A percentile compares a stretch with the other conserved stretches of the same genome.
Conservation (phyloP, 352 stramenopile species). For the Globisporangium spinosum region DNA sequence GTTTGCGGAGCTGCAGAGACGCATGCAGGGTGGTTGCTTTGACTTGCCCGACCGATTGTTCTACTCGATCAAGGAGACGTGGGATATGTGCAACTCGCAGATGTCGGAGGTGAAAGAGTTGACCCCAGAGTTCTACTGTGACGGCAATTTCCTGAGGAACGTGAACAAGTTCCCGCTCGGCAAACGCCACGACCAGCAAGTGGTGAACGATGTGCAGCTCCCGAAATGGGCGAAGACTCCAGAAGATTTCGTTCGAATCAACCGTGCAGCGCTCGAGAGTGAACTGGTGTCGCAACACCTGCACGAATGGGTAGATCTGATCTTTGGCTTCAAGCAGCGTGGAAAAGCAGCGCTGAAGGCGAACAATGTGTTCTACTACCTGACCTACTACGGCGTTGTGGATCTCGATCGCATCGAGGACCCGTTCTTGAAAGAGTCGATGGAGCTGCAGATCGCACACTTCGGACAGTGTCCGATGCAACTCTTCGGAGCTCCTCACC, state of each 20-base stretch:
- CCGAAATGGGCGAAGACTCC: conserved; percentile 95
- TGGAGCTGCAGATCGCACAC: conserved; percentile 97
- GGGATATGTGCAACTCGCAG: conserved; percentile 95
- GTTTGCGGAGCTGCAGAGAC: conserved; percentile 95
- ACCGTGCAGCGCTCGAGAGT: conserved; percentile 96
- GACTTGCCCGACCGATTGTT: conserved; percentile 98
- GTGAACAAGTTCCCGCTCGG: conserved; percentile 95
- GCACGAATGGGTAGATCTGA: conserved; percentile 98
- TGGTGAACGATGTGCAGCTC: conserved; percentile 94
- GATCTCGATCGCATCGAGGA: conserved; percentile 97
- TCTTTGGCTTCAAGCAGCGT: conserved; percentile 99
- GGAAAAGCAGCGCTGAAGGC: conserved; percentile 91
- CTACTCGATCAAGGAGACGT: conserved; percentile 94
- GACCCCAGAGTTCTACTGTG: conserved; percentile 97
- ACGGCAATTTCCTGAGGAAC: conserved; percentile 96
- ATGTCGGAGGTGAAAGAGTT: conserved; percentile 99
- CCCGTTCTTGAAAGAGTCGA: conserved; percentile 89
- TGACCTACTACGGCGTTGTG: conserved; percentile 92
- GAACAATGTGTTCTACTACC: conserved; percentile 96
- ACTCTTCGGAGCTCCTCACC: conserved; percentile 82
- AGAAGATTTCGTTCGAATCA: conserved; percentile 95
- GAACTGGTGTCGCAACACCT: conserved; percentile 97
- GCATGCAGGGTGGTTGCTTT: conserved; percentile 96
- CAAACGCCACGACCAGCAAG: conserved; percentile 68
- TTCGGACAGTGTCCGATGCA: conserved; percentile 99